Conservation (phyloP, 2,329 filamentous ascomycete species). For the Juglanconis sp. region DNA sequence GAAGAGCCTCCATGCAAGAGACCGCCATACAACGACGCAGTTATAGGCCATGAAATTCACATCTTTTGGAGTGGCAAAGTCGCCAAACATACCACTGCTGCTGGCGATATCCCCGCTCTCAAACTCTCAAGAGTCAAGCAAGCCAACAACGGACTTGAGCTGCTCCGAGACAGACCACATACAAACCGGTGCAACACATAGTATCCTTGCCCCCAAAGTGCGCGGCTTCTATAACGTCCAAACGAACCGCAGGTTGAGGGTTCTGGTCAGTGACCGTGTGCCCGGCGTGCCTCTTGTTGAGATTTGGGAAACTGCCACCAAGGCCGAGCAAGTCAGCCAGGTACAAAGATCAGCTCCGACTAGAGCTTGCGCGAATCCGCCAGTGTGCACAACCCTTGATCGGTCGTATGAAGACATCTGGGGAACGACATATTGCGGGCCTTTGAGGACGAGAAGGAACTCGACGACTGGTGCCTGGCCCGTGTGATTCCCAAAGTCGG, state of each 20-base stretch:
- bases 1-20: too few species aligned
- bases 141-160: not conserved
- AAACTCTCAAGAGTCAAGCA: not conserved
- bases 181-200: slow-evolving; percentile 14
- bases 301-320: slow-evolving; percentile 6
- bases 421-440: slow-evolving; percentile 5
- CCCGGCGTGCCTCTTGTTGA: slow-evolving; percentile 13
- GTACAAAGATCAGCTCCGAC: slow-evolving; percentile 12
- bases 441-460: slow-evolving; percentile 10
- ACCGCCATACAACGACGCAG: not conserved
- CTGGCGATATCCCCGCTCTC: not conserved
- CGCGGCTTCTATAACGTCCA: slow-evolving; percentile 15
- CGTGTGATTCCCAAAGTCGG: not conserved
- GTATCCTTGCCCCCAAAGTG: slow-evolving; percentile 9
- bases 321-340: not conserved
- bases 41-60: slow-evolving; percentile 14
- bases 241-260: not conserved
- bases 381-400: slow-evolving; percentile 13
- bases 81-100: slow-evolving; percentile 9
- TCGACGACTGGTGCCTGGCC: slow-evolving; percentile 15
- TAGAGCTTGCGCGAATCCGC: slow-evolving; percentile 10
- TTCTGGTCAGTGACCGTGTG: slow-evolving; percentile 12
- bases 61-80: slow-evolving; percentile 15
- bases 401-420: slow-evolving; percentile 3
- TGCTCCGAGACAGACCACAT: slow-evolving; percentile 18